Evolutionary conservation across 2,329 filamentous ascomycete genomes (phyloP).

Genomic region (Thielaviopsis euricoi): DNA sequence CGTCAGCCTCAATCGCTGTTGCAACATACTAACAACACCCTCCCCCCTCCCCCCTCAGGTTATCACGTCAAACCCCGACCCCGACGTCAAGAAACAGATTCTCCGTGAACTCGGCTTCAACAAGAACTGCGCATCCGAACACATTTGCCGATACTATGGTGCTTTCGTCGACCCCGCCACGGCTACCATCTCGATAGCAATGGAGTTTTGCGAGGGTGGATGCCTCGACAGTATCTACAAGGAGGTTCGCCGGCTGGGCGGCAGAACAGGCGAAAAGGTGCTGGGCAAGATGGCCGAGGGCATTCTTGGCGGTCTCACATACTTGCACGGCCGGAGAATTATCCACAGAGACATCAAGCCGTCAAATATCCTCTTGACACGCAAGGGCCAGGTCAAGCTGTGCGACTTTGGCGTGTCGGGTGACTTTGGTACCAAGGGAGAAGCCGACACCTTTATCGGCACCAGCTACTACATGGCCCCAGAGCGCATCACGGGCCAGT

Average conservation of each 20-base stretch:
- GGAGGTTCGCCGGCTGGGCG: constrained; percentile 89
- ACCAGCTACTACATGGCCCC: constrained; percentile 99
- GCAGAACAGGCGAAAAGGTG: constrained; percentile 91
- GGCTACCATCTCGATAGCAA: constrained; percentile 92
- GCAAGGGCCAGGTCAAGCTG: constrained; percentile 85
- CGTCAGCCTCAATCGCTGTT: not conserved
- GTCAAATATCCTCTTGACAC: constrained; percentile 86
- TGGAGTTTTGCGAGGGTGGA: constrained; percentile 97
- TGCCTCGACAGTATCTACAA: constrained; percentile 94
- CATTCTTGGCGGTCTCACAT: constrained; percentile 82
- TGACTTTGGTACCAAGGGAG: constrained; percentile 95
- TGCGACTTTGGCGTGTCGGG: constrained; percentile 97
- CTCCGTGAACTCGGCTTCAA: constrained; percentile 93
- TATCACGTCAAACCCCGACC: constrained; percentile 95
- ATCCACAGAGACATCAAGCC: constrained; percentile 99
- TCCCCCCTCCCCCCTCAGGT: too few species aligned
- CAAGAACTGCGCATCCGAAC: constrained; percentile 86
- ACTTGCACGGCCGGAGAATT: constrained; percentile 88
- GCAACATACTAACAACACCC: not conserved
- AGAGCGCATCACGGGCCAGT: constrained; percentile 91
- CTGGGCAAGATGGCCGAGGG: constrained; percentile 93
- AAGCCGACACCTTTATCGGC: constrained; percentile 97
- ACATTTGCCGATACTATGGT: constrained; percentile 95
- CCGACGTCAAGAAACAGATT: constrained; percentile 97
- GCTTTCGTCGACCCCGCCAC: constrained; percentile 94